Evolutionary conservation across 208 protist species (phyloP).

Genomic region (Endotrypanum monterogeii): DNA sequence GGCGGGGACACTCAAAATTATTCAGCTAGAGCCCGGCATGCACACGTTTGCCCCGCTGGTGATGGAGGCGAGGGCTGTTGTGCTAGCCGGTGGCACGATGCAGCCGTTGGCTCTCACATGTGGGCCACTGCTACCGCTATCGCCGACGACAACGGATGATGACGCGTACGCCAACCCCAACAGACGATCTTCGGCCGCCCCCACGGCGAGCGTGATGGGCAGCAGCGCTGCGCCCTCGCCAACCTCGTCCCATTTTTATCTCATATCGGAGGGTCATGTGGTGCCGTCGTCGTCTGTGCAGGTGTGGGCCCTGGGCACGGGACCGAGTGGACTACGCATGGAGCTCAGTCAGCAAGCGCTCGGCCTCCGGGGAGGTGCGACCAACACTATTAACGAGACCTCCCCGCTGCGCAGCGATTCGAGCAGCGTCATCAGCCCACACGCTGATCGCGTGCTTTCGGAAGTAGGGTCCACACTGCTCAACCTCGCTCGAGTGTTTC

Average conservation of each 20-base stretch:
- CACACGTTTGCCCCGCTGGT: slow-evolving; percentile 65
- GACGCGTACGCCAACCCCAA: not conserved
- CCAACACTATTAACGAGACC: not conserved
- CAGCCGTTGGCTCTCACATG: slow-evolving; percentile 85
- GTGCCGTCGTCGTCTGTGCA: slow-evolving; percentile 78
- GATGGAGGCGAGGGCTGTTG: slow-evolving; percentile 50
- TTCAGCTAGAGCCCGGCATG: slow-evolving; percentile 72
- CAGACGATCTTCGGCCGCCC: not conserved
- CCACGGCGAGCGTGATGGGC: not conserved
- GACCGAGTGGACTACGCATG: slow-evolving; percentile 57
- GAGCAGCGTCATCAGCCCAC: slow-evolving; percentile 3
- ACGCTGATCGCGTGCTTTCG: slow-evolving; percentile 24
- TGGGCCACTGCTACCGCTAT: slow-evolving; percentile 56
- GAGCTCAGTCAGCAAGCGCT: slow-evolving; percentile 53
- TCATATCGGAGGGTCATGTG: slow-evolving; percentile 83
- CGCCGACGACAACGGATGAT: not conserved
- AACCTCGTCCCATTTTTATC: slow-evolving; percentile 16
- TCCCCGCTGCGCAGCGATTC: not conserved
- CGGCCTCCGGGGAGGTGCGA: not conserved
- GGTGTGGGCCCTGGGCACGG: slow-evolving; percentile 61
- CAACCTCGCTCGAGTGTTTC: slow-evolving; percentile 88
- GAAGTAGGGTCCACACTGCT: slow-evolving; percentile 81
- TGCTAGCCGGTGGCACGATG: slow-evolving; percentile 95
- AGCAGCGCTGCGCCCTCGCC: not conserved
- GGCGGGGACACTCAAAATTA: slow-evolving; percentile 31